These are phyloP conservation scores for Aquilaria yunnanensis DNA, from an alignment of 345 rosid species.

Conservation along the genomic window DNA sequence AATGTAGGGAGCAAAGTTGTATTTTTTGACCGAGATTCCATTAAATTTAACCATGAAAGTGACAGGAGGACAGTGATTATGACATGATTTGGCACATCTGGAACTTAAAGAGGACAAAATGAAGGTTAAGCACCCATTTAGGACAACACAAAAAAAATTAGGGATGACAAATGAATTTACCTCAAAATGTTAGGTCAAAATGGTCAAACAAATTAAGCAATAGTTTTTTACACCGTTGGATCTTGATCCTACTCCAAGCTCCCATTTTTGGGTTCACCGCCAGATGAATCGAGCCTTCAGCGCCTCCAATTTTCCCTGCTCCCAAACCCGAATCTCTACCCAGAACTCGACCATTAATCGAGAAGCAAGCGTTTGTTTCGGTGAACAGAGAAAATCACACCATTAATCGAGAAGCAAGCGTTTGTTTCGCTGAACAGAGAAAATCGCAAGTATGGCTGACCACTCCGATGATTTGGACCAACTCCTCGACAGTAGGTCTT, in stretches of 20 bases:
- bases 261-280: slow-evolving; percentile 21
- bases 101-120: too few species aligned
- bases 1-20: too few species aligned
- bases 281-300: background rate
- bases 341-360: background rate
- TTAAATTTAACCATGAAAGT: too few species aligned
- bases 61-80: too few species aligned
- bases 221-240: slow-evolving; percentile 17
- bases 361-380: background rate
- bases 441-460: slow-evolving; percentile 36
- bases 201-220: background rate
- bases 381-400: background rate
- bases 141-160: too few species aligned
- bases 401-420: background rate
- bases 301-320: background rate
- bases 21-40: too few species aligned
- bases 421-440: background rate
- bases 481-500: slow-evolving; percentile 79
- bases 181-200: background rate
- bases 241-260: slow-evolving; percentile 2
- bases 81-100: too few species aligned
- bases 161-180: too few species aligned
- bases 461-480: slow-evolving; percentile 84
- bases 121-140: too few species aligned
- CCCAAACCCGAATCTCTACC: background rate